A percentile compares a stretch with the other conserved stretches of the same genome.
phyloP scores from a whole-genome alignment of 768 basidiomycete species.

The Mycena polygramma region DNA sequence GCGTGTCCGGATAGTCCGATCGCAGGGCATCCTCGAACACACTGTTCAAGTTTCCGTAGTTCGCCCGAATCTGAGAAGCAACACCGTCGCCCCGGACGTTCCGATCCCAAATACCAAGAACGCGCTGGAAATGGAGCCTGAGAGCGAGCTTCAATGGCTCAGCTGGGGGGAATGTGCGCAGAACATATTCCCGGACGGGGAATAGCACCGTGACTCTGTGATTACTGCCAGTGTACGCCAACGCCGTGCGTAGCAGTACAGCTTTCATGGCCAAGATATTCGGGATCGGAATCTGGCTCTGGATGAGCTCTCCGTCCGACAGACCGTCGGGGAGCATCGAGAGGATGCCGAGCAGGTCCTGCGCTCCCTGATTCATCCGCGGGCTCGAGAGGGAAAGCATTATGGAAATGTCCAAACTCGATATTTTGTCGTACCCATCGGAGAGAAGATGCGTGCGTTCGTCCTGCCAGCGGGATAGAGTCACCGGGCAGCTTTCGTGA shows the following conservation, averaged over 20 bases:
- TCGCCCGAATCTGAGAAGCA: too few species aligned
- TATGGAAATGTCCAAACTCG: slow-evolving; percentile 26
- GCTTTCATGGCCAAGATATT: not conserved
- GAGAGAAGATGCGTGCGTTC: slow-evolving; percentile 19
- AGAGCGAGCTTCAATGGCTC: not conserved
- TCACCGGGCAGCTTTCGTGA: slow-evolving; percentile 3
- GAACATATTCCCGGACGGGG: slow-evolving; percentile 25
- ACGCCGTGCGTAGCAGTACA: slow-evolving; percentile 18
- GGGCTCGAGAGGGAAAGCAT: slow-evolving; percentile 18
- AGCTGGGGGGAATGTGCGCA: slow-evolving; percentile 2
- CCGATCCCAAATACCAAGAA: too few species aligned
- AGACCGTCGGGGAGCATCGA: slow-evolving; percentile 27
- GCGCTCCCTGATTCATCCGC: slow-evolving; percentile 8
- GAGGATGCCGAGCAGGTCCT: slow-evolving; percentile 7
- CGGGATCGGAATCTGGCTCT: not conserved
- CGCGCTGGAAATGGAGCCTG: too few species aligned
- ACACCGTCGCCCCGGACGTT: too few species aligned
- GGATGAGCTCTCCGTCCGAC: slow-evolving; percentile 10
- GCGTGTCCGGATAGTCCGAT: too few species aligned
- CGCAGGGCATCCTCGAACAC: too few species aligned
- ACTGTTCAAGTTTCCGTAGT: too few species aligned
- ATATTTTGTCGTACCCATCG: slow-evolving; percentile 8
- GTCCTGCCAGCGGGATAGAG: slow-evolving; percentile 17
- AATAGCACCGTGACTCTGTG: slow-evolving; percentile 11
- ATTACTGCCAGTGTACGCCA: slow-evolving; percentile 7